Evolutionary conservation across 495 filamentous ascomycete species (phyloP).

Genomic region (Mycothermus thermophilus): DNA sequence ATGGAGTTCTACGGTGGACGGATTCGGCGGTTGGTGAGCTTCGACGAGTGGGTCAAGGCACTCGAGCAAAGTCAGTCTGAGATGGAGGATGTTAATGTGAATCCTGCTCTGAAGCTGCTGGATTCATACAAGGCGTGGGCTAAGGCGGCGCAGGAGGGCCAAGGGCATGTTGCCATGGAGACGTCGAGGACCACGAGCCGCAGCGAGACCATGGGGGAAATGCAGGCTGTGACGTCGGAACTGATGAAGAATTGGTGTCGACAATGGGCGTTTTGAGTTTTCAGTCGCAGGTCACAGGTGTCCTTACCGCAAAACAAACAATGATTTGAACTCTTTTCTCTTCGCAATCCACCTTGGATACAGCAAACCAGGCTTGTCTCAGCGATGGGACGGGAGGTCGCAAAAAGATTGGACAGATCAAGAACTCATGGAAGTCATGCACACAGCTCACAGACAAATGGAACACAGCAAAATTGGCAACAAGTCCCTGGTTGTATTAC

Average conservation of each 20-base stretch:
- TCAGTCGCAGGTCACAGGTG: too few species aligned
- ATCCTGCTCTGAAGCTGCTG: slow-evolving; percentile 33
- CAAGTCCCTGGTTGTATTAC: too few species aligned
- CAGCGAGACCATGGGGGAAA: slow-evolving; percentile 24
- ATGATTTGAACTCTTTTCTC: too few species aligned
- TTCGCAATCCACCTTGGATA: too few species aligned
- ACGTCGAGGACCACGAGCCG: slow-evolving; percentile 16
- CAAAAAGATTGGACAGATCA: too few species aligned
- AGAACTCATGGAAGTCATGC: too few species aligned
- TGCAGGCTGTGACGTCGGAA: slow-evolving; percentile 23
- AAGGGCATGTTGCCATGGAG: slow-evolving; percentile 18
- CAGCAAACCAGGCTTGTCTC: too few species aligned
- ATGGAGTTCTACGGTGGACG: slow-evolving; percentile 24
- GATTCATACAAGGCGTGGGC: slow-evolving; percentile 26
- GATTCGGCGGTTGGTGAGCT: slow-evolving; percentile 22
- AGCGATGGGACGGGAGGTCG: too few species aligned
- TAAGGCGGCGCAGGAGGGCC: slow-evolving; percentile 7
- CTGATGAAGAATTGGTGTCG: slow-evolving; percentile 38
- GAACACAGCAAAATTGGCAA: too few species aligned
- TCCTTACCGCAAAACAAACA: too few species aligned
- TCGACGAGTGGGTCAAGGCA: slow-evolving; percentile 28
- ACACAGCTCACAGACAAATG: too few species aligned
- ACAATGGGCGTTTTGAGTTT: slow-evolving; percentile 30
- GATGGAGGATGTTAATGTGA: slow-evolving; percentile 20
- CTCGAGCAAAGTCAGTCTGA: slow-evolving; percentile 23